A percentile compares a stretch with the other conserved stretches of the same genome.
Evolutionary conservation across 805 yeast species (phyloP).

Genomic region (Metschnikowia rubicola): DNA sequence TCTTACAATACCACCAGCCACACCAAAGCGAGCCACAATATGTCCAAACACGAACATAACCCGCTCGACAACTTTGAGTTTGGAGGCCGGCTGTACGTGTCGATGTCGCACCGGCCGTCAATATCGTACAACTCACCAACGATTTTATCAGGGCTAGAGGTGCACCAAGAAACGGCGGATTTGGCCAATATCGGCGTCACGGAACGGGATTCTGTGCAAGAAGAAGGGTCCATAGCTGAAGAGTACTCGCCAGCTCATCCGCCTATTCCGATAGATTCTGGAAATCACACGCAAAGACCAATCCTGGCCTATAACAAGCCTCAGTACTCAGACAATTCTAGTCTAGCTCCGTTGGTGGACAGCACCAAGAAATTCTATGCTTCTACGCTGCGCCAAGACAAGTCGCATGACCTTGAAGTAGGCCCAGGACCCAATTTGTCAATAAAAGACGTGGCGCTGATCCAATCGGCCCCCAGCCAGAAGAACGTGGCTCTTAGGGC

Average conservation of each 20-base stretch:
- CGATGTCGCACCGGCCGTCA: conserved; percentile 27
- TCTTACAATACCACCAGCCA: neutral
- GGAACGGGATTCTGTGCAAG: conserved; percentile 14
- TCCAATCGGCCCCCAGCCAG: neutral
- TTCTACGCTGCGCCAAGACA: conserved; percentile 2
- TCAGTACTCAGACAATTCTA: conserved; percentile 4
- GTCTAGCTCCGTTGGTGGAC: conserved; percentile 15
- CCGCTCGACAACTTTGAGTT: conserved; percentile 21
- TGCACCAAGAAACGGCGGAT: conserved; percentile 56
- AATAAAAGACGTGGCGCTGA: too few species aligned
- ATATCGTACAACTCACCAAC: conserved; percentile 37
- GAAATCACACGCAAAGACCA: neutral
- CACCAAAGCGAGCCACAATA: neutral
- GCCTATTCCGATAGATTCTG: conserved; percentile 21
- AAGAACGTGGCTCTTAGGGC: conserved; percentile 32
- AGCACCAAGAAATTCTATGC: conserved; percentile 8
- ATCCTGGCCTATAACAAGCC: conserved; percentile 1
- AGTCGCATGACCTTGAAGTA: conserved; percentile 2
- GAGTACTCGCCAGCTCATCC: conserved; percentile 19
- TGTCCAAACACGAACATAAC: conserved; percentile 7
- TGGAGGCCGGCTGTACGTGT: conserved; percentile 40
- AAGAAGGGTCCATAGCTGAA: conserved; percentile 7
- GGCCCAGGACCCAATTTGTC: conserved; percentile 9
- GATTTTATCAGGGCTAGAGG: conserved; percentile 45
- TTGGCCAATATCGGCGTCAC: conserved; percentile 56